Percentiles rank a stretch among this genome's conserved stretches.
These are phyloP conservation scores for Ceratobasidium sp. DNA, from an alignment of 1,284 basidiomycete species.

Conservation along the genomic window DNA sequence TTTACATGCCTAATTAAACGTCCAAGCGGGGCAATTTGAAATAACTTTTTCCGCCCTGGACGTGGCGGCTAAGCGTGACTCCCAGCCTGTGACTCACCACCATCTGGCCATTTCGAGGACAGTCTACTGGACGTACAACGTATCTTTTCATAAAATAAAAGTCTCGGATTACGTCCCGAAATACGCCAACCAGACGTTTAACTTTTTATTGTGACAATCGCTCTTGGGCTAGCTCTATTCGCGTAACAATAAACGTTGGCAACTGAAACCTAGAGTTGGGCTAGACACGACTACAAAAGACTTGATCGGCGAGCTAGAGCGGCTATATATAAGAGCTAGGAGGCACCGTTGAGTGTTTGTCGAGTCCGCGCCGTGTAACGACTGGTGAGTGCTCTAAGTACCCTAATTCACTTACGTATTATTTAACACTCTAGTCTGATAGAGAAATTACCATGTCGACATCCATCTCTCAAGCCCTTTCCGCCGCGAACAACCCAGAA, in stretches of 20 bases:
- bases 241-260: slow-evolving; percentile 18
- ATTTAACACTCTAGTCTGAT: not conserved
- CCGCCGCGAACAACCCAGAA: slow-evolving; percentile 20
- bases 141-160: not conserved
- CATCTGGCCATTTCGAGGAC: not conserved
- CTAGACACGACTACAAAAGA: slow-evolving; percentile 2
- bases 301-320: slow-evolving; percentile 13
- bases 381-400: slow-evolving; percentile 6
- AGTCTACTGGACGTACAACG: not conserved
- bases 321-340: not conserved
- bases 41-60: slow-evolving; percentile 15
- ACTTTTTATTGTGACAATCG: slow-evolving; percentile 1
- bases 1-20: slow-evolving; percentile 20
- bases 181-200: too few relatives aligned
- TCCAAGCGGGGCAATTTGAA: slow-evolving; percentile 20
- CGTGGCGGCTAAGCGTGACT: slow-evolving; percentile 5
- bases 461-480: slow-evolving; percentile 15
- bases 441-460: slow-evolving; percentile 14
- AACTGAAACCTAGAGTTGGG: slow-evolving; percentile 18
- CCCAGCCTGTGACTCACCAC: slow-evolving; percentile 31
- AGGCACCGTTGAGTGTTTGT: not conserved
- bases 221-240: not conserved
- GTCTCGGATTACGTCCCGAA: not conserved
- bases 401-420: not conserved
- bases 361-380: not conserved